Percentiles rank a stretch among this genome's conserved stretches.
Evolutionary conservation across 768 basidiomycete genomes (phyloP).

Genomic region (Scleroderma bovista): DNA sequence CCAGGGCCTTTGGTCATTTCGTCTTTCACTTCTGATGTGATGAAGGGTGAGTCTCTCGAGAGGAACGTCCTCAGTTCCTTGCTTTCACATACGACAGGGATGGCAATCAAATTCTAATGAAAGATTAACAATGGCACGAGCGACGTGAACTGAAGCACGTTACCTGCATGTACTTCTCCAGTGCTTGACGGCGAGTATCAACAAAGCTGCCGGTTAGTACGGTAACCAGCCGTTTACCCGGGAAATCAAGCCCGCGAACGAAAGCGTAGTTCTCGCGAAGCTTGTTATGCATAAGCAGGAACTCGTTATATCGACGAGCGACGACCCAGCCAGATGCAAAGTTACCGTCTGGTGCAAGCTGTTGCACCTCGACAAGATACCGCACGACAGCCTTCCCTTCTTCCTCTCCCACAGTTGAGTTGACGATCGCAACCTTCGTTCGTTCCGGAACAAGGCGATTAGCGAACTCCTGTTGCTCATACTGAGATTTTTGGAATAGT

Average conservation of each 20-base stretch:
- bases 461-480: constrained; percentile 90
- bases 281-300: constrained; percentile 82
- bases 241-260: constrained; percentile 78
- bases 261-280: constrained; percentile 68
- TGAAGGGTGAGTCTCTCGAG: constrained; percentile 81
- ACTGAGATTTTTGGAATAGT: constrained; percentile 86
- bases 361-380: constrained; percentile 90
- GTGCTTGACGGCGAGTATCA: constrained; percentile 66
- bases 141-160: constrained; percentile 15
- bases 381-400: constrained; percentile 87
- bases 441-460: constrained; percentile 81
- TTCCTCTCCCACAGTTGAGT: constrained; percentile 76
- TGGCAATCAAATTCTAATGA: constrained; percentile 62
- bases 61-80: constrained; percentile 80
- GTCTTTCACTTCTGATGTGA: constrained; percentile 45
- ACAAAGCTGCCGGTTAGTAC: constrained; percentile 85
- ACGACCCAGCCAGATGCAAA: constrained; percentile 90
- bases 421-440: constrained; percentile 81
- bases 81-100: constrained; percentile 75
- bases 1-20: constrained; percentile 37
- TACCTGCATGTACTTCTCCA: constrained; percentile 93
- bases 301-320: constrained; percentile 92
- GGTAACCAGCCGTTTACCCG: constrained; percentile 87
- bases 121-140: constrained; percentile 1
- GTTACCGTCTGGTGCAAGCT: constrained; percentile 71